Evolutionary conservation across 257 asterid species (phyloP).

Genomic region (Apocynum venetum): DNA sequence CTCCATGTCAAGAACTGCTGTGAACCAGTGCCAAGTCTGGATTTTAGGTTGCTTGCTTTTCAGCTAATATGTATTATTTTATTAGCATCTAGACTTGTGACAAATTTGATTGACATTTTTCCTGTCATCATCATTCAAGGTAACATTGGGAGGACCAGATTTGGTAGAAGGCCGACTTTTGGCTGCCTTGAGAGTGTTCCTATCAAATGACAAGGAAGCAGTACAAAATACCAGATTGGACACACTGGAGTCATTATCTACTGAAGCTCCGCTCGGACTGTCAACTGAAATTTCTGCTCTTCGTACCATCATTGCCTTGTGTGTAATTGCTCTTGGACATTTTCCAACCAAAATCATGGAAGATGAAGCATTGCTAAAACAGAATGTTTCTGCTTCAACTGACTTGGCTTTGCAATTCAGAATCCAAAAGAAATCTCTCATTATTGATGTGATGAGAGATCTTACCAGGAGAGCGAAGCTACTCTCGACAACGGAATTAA

Average conservation of each 20-base stretch:
- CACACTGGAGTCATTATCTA: slow-evolving; percentile 46
- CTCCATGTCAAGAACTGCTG: background rate
- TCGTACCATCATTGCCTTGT: slow-evolving; percentile 66
- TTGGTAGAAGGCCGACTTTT: slow-evolving; percentile 69
- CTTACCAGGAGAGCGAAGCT: slow-evolving; percentile 51
- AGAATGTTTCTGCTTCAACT: slow-evolving; percentile 42
- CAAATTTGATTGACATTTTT: slow-evolving; percentile 9
- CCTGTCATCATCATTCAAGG: slow-evolving; percentile 33
- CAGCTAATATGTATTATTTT: background rate
- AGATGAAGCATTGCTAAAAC: slow-evolving; percentile 58
- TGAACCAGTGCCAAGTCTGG: background rate
- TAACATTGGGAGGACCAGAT: slow-evolving; percentile 74
- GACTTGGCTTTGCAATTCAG: slow-evolving; percentile 66
- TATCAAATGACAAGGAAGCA: slow-evolving; percentile 51
- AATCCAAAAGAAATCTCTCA: slow-evolving; percentile 66
- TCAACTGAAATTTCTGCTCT: slow-evolving; percentile 53
- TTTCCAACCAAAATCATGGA: slow-evolving; percentile 91
- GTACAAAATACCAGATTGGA: slow-evolving; percentile 43
- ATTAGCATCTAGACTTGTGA: background rate
- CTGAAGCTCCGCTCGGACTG: slow-evolving; percentile 63
- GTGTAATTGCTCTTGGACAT: slow-evolving; percentile 70
- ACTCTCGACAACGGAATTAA: slow-evolving; percentile 39
- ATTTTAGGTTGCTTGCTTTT: background rate
- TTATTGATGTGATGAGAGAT: slow-evolving; percentile 65
- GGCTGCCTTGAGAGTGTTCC: slow-evolving; percentile 76